phyloP scores from a whole-genome alignment of 129 eudicot genomes.

The Arctium lappa region DNA sequence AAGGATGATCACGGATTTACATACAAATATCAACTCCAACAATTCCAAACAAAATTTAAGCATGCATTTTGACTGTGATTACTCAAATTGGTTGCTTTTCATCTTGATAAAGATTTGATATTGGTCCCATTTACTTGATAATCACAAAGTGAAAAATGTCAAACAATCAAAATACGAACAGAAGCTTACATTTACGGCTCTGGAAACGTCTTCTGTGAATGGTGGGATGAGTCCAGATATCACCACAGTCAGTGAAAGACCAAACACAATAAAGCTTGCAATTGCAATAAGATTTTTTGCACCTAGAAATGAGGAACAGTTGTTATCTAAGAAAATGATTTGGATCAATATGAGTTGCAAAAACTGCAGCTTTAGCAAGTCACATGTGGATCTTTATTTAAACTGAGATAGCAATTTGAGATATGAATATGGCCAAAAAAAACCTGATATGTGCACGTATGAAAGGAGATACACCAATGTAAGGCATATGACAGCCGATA shows the following conservation, averaged over 20 bases:
- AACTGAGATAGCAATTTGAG: background rate
- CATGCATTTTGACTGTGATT: background rate
- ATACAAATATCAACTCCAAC: background rate
- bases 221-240: slow-evolving; percentile 60
- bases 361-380: background rate
- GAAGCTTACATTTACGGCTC: slow-evolving; percentile 75
- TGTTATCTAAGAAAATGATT: too few species aligned
- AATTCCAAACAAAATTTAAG: background rate
- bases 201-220: slow-evolving; percentile 73
- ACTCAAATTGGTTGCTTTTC: slow-evolving; percentile 1
- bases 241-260: slow-evolving; percentile 55
- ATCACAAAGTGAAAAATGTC: too few species aligned
- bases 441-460: slow-evolving; percentile 91
- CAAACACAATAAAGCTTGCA: slow-evolving; percentile 48
- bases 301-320: slow-evolving; percentile 35
- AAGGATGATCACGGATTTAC: slow-evolving; percentile 14
- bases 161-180: too few species aligned
- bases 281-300: slow-evolving; percentile 57
- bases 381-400: slow-evolving; percentile 9
- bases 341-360: background rate
- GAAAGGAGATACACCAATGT: slow-evolving; percentile 85
- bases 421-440: slow-evolving; percentile 4
- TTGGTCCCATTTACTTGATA: background rate
- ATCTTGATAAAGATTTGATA: background rate
- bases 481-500: slow-evolving; percentile 73